Percentiles rank a stretch among this genome's conserved stretches.
These are phyloP conservation scores for Ascochyta pisi DNA, from an alignment of 2,329 filamentous ascomycete genomes.

Conservation along the genomic window DNA sequence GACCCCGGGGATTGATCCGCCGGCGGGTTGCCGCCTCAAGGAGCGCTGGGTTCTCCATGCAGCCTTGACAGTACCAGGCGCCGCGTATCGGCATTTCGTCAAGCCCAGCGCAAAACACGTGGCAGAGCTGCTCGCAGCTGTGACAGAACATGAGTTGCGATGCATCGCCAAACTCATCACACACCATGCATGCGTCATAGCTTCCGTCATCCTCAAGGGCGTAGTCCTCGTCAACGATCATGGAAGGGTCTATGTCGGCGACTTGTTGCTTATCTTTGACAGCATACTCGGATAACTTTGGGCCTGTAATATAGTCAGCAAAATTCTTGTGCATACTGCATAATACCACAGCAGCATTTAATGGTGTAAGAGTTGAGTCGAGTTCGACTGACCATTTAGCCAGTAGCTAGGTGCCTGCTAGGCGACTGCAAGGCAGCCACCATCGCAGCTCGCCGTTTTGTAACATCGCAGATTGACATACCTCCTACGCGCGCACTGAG, in stretches of 20 bases:
- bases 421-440: conserved; percentile 28
- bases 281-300: conserved; percentile 64
- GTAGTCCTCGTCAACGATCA: conserved; percentile 76
- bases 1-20: conserved; percentile 34
- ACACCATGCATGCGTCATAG: conserved; percentile 79
- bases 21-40: conserved; percentile 47
- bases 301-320: conserved; percentile 52
- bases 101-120: conserved; percentile 89
- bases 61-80: conserved; percentile 91
- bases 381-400: conserved; percentile 43
- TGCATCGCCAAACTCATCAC: conserved; percentile 79
- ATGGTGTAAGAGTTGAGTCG: conserved; percentile 27
- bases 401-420: conserved; percentile 27
- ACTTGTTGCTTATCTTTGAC: conserved; percentile 88
- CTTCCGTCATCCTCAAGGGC: conserved; percentile 53
- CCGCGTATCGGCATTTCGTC: conserved; percentile 73
- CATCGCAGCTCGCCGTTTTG: conserved; percentile 24
- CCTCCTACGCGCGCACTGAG: conserved; percentile 81
- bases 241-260: conserved; percentile 83
- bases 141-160: conserved; percentile 89
- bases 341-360: conserved; percentile 10
- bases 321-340: conserved; percentile 1
- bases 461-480: conserved; percentile 53
- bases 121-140: conserved; percentile 86
- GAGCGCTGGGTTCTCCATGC: conserved; percentile 55